phyloP scores from a whole-genome alignment of 495 filamentous ascomycete genomes.

The Trichoderma virens region DNA sequence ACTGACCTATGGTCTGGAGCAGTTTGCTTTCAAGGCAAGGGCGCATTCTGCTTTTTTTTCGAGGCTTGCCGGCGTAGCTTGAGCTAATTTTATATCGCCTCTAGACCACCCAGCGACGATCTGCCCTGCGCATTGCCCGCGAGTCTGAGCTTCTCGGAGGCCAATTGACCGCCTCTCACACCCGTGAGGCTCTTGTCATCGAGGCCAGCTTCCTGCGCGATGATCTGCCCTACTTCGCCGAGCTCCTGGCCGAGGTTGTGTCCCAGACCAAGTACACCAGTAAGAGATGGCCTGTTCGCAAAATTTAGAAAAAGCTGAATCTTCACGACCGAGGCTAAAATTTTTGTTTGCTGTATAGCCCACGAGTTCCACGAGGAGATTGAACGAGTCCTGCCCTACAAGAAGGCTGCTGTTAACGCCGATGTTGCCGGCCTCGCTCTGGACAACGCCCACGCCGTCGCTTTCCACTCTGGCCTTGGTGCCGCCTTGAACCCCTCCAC shows the following conservation, averaged over 20 bases:
- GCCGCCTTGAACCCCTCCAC: conserved; percentile 61
- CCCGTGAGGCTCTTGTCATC: conserved; percentile 85
- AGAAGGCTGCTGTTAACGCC: conserved; percentile 59
- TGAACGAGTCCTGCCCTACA: conserved; percentile 57
- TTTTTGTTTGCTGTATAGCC: conserved; percentile 40
- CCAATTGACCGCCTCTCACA: conserved; percentile 74
- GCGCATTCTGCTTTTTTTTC: not conserved
- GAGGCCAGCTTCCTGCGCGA: conserved; percentile 89
- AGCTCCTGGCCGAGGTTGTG: conserved; percentile 87
- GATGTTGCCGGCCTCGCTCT: conserved; percentile 66
- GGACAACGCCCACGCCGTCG: conserved; percentile 77
- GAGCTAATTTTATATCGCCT: conserved; percentile 40
- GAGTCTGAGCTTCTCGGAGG: conserved; percentile 92
- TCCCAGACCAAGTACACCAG: conserved; percentile 76
- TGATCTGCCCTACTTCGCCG: conserved; percentile 95
- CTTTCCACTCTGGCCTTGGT: conserved; percentile 93
- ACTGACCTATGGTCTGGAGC: conserved; percentile 78
- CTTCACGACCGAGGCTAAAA: not conserved
- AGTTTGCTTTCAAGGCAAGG: conserved; percentile 92
- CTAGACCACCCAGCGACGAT: conserved; percentile 78
- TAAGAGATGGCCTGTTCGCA: conserved; percentile 35
- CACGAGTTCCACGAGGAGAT: conserved; percentile 87
- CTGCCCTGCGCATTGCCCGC: conserved; percentile 82
- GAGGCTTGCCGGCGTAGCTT: conserved; percentile 23
- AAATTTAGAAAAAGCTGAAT: not conserved